Base-by-base conservation (phyloP, 2,329 filamentous ascomycete species). In the Fusarium guadeloupense region DNA sequence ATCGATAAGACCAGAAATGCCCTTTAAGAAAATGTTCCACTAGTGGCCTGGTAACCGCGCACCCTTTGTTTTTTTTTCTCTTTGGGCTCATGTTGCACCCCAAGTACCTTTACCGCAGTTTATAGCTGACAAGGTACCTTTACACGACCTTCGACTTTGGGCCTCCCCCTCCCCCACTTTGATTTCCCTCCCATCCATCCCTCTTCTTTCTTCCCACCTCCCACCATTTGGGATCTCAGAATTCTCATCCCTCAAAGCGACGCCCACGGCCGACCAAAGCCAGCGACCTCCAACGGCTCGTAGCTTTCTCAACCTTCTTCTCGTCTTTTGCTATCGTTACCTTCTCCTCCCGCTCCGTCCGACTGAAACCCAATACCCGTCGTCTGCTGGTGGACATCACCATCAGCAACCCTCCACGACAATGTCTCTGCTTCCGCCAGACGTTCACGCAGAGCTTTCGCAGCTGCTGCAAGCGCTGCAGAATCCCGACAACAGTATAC, bases 401-500 rank as follows among this genome's bases (percentile, higher is more conserved):
- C 68, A 70, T 64, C 64, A 55, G 62, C 66, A 65, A 44, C 64
- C 59, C 43, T 46, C 45, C 44, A 47, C 60, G 66, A 76, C 59
- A 65, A 95, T 96, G 92, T 97, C 94, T 76, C 80, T 97, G 68
- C 87, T 98, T 38, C 89, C 93, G 65, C 82, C 89, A 67, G 92
- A 97, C 73, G 85, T 95, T 72, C 91, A 95, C 76, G 84, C 87
- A 69, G 92, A 94, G 80, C 88, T 99, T 72, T 83, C 85, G 65
- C 90, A 93, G 84, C 87, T 99, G 68, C 84, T 99, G 74, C 88
- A 91, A 79, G 93, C 90, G 68, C 86, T 99, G 65, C 91, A 95
- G 79, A 94, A 92, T 41, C 80, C 92, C 69, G 94, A 99, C 80
- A 99, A 99, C 80, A 83, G 83, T 54, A 84, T 92, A 69, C 89